These are phyloP conservation scores for Annulohypoxylon stygium DNA, from an alignment of 495 filamentous ascomycete genomes.

Conservation along the genomic window DNA sequence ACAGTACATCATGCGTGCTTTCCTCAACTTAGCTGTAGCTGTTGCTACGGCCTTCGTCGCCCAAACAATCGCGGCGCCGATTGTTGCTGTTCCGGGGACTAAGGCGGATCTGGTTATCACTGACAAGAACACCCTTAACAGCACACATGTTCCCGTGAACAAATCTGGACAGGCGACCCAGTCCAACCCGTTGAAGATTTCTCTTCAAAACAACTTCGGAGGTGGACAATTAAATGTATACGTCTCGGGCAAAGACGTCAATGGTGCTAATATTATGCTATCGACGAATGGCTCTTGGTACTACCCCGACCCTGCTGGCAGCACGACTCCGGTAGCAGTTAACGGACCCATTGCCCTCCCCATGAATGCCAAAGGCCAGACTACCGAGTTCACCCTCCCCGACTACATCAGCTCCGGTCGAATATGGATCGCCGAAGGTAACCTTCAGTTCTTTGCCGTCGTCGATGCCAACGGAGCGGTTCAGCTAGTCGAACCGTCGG, in stretches of 20 bases:
- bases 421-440: slow-evolving; percentile 59
- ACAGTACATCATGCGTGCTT: slow-evolving; percentile 44
- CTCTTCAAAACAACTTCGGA: slow-evolving; percentile 59
- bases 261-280: slow-evolving; percentile 53
- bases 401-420: slow-evolving; percentile 56
- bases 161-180: background rate
- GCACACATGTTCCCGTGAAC: slow-evolving; percentile 30
- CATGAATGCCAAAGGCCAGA: slow-evolving; percentile 50
- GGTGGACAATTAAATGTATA: slow-evolving; percentile 55
- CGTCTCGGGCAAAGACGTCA: slow-evolving; percentile 54
- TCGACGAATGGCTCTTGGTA: slow-evolving; percentile 53
- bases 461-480: slow-evolving; percentile 43
- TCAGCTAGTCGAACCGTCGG: slow-evolving; percentile 57
- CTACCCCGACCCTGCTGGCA: slow-evolving; percentile 51
- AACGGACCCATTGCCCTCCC: slow-evolving; percentile 48
- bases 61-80: slow-evolving; percentile 43
- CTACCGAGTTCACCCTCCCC: slow-evolving; percentile 56
- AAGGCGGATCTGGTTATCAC: slow-evolving; percentile 44
- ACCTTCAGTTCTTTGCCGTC: slow-evolving; percentile 59
- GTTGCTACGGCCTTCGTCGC: slow-evolving; percentile 43
- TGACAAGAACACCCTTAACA: slow-evolving; percentile 50
- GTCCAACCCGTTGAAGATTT: slow-evolving; percentile 41
- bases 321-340: slow-evolving; percentile 48
- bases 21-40: slow-evolving; percentile 51
- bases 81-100: slow-evolving; percentile 45